Evolutionary conservation across 179 eudicot species (phyloP), one percentile per base, ranked within the genome.

Genomic region (Beta corolliflora): DNA sequence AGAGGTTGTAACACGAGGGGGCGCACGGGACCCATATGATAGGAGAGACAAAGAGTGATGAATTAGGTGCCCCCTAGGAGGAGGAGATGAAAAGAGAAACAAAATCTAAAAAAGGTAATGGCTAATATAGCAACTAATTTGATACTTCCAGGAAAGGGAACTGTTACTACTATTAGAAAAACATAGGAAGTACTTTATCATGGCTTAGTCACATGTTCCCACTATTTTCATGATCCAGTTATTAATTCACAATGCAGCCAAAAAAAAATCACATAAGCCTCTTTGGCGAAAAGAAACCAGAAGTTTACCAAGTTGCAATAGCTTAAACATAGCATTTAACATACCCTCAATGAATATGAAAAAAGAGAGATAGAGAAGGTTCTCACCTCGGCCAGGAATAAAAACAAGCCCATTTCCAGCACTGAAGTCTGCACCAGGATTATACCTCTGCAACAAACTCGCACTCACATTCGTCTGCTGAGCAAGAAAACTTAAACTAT

Each of bases 361-460:
- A 7, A 3, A 45, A 44, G 8, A 21, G 58, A 52, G 14, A 21
- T 8, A 23, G 63, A 69, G 55, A 71, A 60, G 64, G 23, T n/a
- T 46, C 15, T 54, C 48, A 93, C 98, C 98, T 93, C 81, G 87
- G 6, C 87, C 91, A 56, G 98, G 98, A 80, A 91, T 60, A 81
- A 81, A 92, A 46, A 92, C 91, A 75, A 89, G 79, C 31, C 93
- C 89, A 12, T 55, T 65, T 76, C 91, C 93, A 7, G 84, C 64
- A 76, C 82, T 79, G 55, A 88, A 88, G 81, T 87, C 46, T 4
- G 41, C 88, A 64, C 80, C 81, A 0, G 89, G 90, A 78, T 92
- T 92, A 69, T 84, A 92, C 55, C 83, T 81, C 85, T 82, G 84
- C 84, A 92, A 56, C 84, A 87, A 74, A 83, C 85, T 86, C 13